Conservation (phyloP, 495 filamentous ascomycete species). For the Entonaema liquescens region DNA sequence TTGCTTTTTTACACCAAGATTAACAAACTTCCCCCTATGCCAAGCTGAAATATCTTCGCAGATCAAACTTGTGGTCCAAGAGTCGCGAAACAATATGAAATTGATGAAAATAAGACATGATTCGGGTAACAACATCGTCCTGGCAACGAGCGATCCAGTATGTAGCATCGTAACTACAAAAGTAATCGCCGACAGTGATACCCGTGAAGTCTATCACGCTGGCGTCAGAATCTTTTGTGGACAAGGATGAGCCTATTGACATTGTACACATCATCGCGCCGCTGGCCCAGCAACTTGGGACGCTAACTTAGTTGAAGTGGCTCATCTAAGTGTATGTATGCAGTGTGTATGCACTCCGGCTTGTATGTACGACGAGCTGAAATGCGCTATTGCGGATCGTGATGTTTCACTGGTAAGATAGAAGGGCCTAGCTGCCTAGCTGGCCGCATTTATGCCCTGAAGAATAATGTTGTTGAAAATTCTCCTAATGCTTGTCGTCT, state of each 20-base stretch:
- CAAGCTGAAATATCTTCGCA: conserved; percentile 9
- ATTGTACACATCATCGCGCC: conserved; percentile 21
- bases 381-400: conserved; percentile 29
- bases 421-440: conserved; percentile 3
- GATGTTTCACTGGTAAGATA: conserved; percentile 27
- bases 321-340: background rate
- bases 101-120: conserved; percentile 30
- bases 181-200: conserved; percentile 22
- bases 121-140: conserved; percentile 25
- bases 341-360: background rate
- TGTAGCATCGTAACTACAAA: background rate
- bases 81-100: conserved; percentile 2
- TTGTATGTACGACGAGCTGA: conserved; percentile 15
- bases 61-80: background rate
- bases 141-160: conserved; percentile 10
- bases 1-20: conserved; percentile 24
- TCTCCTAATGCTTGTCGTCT: conserved; percentile 10
- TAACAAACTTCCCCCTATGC: conserved; percentile 6
- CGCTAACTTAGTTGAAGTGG: conserved; percentile 14
- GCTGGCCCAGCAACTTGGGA: conserved; percentile 40
- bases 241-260: conserved; percentile 14
- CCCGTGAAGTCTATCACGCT: conserved; percentile 3
- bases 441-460: background rate
- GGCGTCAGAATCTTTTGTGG: conserved; percentile 8
- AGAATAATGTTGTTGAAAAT: conserved; percentile 1